These are phyloP conservation scores for Jamesozyma jinghongensis DNA, from an alignment of 805 yeast genomes.

Conservation along the genomic window DNA sequence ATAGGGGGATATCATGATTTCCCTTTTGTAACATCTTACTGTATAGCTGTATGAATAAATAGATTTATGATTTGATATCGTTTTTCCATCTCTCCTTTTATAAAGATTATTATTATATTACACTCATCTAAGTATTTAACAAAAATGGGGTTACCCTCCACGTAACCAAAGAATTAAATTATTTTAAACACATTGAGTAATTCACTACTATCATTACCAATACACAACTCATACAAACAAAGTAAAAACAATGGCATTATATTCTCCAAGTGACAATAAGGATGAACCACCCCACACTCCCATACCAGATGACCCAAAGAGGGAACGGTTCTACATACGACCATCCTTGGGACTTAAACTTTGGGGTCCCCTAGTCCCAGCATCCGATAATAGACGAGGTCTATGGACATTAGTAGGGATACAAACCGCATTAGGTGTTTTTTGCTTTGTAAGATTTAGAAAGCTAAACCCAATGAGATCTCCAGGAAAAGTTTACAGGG, in stretches of 20 bases:
- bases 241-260: conserved; percentile 20
- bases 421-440: conserved; percentile 44
- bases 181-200: too few species aligned
- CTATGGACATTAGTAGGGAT: conserved; percentile 42
- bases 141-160: too few species aligned
- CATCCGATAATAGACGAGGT: conserved; percentile 53
- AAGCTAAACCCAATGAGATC: conserved; percentile 3
- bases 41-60: too few species aligned
- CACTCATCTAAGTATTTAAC: too few species aligned
- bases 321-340: conserved; percentile 27
- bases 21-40: too few species aligned
- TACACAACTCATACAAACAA: too few species aligned
- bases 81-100: too few species aligned
- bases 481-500: background rate
- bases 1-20: too few species aligned
- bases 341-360: conserved; percentile 53
- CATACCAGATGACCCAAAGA: conserved; percentile 6
- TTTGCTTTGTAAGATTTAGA: conserved; percentile 18
- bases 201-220: too few species aligned
- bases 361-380: conserved; percentile 71
- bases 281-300: background rate
- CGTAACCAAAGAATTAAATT: too few species aligned
- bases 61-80: too few species aligned
- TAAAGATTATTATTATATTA: too few species aligned
- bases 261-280: conserved; percentile 5